Percentiles rank a stretch among this genome's conserved stretches.
Evolutionary conservation across 2,329 filamentous ascomycete genomes (phyloP).

Genomic region (Aureobasidium namibiae): DNA sequence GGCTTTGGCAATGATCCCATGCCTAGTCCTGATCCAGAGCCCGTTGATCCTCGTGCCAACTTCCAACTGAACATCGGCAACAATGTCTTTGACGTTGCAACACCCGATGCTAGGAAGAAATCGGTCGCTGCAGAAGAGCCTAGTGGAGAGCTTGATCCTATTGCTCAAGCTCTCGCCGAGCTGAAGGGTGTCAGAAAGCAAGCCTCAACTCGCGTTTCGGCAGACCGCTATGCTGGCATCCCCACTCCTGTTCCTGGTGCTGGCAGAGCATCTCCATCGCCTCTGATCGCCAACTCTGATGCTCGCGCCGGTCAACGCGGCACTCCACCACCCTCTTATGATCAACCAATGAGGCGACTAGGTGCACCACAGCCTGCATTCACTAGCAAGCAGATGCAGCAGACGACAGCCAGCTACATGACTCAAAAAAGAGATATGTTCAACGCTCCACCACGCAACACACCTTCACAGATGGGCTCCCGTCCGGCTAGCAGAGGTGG

Average conservation of each 20-base stretch:
- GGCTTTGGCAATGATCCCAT: conserved; percentile 28
- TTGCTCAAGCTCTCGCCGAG: conserved; percentile 85
- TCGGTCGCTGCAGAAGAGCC: conserved; percentile 24
- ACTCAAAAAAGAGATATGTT: conserved; percentile 79
- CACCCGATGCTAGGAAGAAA: conserved; percentile 52
- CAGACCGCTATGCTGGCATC: conserved; percentile 91
- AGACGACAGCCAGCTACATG: conserved; percentile 82
- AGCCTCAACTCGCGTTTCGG: conserved; percentile 75
- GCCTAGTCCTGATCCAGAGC: conserved; percentile 64
- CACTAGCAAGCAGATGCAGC: conserved; percentile 90
- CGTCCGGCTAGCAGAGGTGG: conserved; percentile 52
- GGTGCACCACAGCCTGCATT: conserved; percentile 87
- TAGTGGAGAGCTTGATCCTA: conserved; percentile 69
- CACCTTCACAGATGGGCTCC: conserved; percentile 32
- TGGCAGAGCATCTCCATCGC: conserved; percentile 38
- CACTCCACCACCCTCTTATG: conserved; percentile 82
- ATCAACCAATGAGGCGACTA: conserved; percentile 64
- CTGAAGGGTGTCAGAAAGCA: conserved; percentile 83
- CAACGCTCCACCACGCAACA: conserved; percentile 17
- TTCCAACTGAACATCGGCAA: conserved; percentile 91
- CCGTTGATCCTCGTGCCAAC: conserved; percentile 84
- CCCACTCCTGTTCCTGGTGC: conserved; percentile 57
- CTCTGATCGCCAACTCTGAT: conserved; percentile 33
- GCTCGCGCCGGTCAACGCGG: conserved; percentile 54
- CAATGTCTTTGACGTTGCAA: conserved; percentile 89